Base-by-base conservation (phyloP, 768 basidiomycete genomes). In the Lyophyllum decastes region DNA sequence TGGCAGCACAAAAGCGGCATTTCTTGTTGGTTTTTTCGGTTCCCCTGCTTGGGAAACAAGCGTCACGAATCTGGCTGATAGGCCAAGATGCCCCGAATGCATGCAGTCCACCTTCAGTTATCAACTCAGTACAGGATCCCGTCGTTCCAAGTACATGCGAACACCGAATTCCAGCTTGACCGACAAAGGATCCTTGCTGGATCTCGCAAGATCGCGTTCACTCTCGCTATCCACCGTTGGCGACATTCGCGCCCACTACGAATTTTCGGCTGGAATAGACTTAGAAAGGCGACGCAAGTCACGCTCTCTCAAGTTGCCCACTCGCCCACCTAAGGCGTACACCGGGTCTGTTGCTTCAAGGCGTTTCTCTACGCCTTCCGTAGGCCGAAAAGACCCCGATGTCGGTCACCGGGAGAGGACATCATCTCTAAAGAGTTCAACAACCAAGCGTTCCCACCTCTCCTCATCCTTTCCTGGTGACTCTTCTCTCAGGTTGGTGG, bases 41-140 rank as follows among this genome's bases (percentile, higher is more conserved):
- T 80, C 78, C 41, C 80, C 80, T 19, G 61, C 71, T 8, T 77
- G 74, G 72, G 80, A 81, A 69, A 77, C 73, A n/a, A 67, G 68
- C 24, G 62, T 72, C 24, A 49, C 64, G 45, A 64, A 60, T 58
- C 19, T 62, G 22, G 26, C 44, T 25, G 55, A 66, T 33, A 57
- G 64, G 27, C 44, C 59, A 25, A 50, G 61, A 46, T 63, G 58
- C 51, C 49, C 59, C 38, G 65, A 66, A 54, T 50, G 55, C 43
- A 58, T 65, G 49, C 57, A 60, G 21, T 60, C 59, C 21, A 70
- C 65, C 16, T 64, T 65, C 24, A 55, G 52, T 10, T 64, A 65
- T 52, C 62, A 61, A 26, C 47, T 61, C 9, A 59, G 63, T 26
- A 59, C 64, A 44, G 57, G 58, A 9, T 65, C 66, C 40, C 65